phyloP scores from a whole-genome alignment of 352 stramenopile genomes.

The Pilasporangium apinafurcum region DNA sequence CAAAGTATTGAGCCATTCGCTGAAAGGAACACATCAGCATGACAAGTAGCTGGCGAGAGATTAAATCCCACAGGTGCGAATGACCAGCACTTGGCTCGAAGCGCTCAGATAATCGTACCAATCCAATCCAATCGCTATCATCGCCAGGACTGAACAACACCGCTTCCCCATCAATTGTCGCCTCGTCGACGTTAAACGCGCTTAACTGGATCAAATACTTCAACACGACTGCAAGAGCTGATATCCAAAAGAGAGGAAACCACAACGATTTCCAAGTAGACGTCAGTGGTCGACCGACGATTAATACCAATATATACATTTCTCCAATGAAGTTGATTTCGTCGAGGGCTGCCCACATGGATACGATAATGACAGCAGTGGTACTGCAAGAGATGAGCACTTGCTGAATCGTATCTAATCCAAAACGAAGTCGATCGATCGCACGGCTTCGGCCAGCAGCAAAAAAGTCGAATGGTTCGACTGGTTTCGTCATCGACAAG shows the following conservation, averaged over 20 bases:
- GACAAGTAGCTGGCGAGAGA: conserved; percentile 52
- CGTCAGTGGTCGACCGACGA: conserved; percentile 42
- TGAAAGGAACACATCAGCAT: conserved; percentile 74
- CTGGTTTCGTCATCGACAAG: conserved; percentile 58
- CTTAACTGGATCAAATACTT: conserved; percentile 70
- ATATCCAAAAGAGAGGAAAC: conserved; percentile 79
- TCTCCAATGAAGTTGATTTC: conserved; percentile 56
- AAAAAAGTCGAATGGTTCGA: conserved; percentile 61
- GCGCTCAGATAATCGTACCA: conserved; percentile 40
- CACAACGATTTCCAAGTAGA: conserved; percentile 65
- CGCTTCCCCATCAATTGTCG: conserved; percentile 6
- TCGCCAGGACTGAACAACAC: conserved; percentile 38
- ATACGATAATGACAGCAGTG: conserved; percentile 53
- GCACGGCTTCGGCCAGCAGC: conserved; percentile 39
- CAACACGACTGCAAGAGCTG: conserved; percentile 38
- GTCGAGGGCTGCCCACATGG: conserved; percentile 60
- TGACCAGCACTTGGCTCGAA: conserved; percentile 22
- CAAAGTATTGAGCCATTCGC: conserved; percentile 63
- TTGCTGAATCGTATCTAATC: conserved; percentile 51
- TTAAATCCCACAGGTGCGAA: conserved; percentile 39
- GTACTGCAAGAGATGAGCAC: conserved; percentile 70
- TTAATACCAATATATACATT: conserved; percentile 60
- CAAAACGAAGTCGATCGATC: conserved; percentile 47
- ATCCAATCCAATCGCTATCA: conserved; percentile 50
- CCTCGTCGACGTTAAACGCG: conserved; percentile 31